Percentiles rank a stretch among this genome's conserved stretches.
Conservation (phyloP, 2,329 filamentous ascomycete species). For the Macrophomina pseudophaseolina region DNA sequence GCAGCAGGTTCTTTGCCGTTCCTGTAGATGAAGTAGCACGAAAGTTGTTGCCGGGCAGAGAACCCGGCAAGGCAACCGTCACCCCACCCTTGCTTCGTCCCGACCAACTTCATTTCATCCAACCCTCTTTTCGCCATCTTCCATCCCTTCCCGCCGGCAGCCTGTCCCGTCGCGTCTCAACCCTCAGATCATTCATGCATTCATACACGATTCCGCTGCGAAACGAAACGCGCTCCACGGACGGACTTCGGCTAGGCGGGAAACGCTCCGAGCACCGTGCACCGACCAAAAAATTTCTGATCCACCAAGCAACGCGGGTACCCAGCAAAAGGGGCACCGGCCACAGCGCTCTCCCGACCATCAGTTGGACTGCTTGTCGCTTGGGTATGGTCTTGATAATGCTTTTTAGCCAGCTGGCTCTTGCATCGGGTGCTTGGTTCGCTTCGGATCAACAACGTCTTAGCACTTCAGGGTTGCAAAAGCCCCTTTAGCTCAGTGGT, state of each 20-base stretch:
- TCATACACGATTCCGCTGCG: background rate
- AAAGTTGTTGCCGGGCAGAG: too few relatives aligned
- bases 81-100: too few relatives aligned
- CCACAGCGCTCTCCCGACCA: background rate
- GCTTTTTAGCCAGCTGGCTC: background rate
- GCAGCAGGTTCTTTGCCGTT: too few relatives aligned
- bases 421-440: background rate
- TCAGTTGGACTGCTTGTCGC: too few relatives aligned
- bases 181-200: background rate
- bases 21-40: too few relatives aligned
- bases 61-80: too few relatives aligned
- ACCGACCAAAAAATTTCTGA: background rate
- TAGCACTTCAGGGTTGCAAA: background rate
- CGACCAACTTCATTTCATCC: background rate
- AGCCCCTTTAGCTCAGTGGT: slow-evolving; percentile 28
- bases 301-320: background rate
- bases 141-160: background rate
- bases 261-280: background rate
- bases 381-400: background rate
- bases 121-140: background rate
- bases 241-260: background rate
- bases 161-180: background rate
- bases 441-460: background rate
- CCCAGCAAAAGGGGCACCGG: background rate
- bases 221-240: background rate